Conservation (phyloP, 2,329 filamentous ascomycete species). For the Botrytis deweyae region DNA sequence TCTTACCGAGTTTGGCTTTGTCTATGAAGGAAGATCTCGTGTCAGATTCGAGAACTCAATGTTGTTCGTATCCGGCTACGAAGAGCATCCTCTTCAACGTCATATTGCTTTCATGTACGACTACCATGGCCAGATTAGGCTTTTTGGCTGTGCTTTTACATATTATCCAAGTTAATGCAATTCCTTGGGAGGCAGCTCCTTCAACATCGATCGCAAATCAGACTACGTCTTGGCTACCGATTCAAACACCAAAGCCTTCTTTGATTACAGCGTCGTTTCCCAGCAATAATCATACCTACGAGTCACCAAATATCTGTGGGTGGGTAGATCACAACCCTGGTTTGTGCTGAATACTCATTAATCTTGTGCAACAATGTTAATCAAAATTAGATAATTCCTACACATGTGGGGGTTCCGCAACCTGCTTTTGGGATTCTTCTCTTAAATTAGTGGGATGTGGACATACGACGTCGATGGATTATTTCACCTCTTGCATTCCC, state of each 20-base stretch:
- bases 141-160: constrained; percentile 6
- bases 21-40: constrained; percentile 12
- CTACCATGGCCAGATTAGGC: not conserved
- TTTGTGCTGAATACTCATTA: not conserved
- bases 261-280: not conserved
- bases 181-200: constrained; percentile 1
- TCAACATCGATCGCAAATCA: not conserved
- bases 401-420: constrained; percentile 23
- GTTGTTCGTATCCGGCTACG: not conserved
- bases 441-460: constrained; percentile 26
- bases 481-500: constrained; percentile 27
- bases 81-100: not conserved
- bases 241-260: constrained; percentile 4
- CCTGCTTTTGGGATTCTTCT: constrained; percentile 27
- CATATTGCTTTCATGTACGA: constrained; percentile 9
- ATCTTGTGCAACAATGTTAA: constrained; percentile 6
- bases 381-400: constrained; percentile 23
- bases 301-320: constrained; percentile 19
- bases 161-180: not conserved
- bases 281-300: not conserved
- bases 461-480: constrained; percentile 24
- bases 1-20: not conserved
- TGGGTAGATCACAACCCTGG: constrained; percentile 21
- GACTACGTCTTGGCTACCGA: constrained; percentile 2
- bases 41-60: not conserved